phyloP scores from a whole-genome alignment of 2,329 filamentous ascomycete genomes.

The Proliferodiscus dingleyae region DNA sequence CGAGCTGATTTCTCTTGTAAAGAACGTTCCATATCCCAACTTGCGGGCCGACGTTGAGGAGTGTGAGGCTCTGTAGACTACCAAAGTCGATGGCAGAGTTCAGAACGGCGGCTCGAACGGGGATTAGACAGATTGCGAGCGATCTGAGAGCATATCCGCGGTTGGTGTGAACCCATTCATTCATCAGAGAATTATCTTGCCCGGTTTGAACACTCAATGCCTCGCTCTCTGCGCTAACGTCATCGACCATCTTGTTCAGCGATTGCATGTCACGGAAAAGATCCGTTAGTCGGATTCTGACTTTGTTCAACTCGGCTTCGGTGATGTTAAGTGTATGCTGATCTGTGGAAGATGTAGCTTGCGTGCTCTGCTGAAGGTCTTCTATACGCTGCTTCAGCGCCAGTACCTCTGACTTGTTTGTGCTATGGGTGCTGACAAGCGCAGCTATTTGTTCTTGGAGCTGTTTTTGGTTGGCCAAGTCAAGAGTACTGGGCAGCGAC shows the following conservation, averaged over 20 bases:
- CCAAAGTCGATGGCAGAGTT: constrained; percentile 51
- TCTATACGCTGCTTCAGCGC: constrained; percentile 23
- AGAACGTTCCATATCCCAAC: constrained; percentile 54
- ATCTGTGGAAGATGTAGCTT: constrained; percentile 5
- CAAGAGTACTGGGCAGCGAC: not conserved
- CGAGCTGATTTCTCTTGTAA: constrained; percentile 47
- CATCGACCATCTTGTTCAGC: constrained; percentile 8
- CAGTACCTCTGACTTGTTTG: constrained; percentile 6
- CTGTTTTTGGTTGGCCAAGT: constrained; percentile 4
- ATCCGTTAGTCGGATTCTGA: not conserved
- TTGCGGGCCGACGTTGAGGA: constrained; percentile 61
- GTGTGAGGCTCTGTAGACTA: constrained; percentile 51
- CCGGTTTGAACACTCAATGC: not conserved
- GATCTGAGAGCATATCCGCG: constrained; percentile 53
- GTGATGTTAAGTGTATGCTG: constrained; percentile 1
- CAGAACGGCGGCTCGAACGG: constrained; percentile 54
- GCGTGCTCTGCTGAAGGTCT: constrained; percentile 10
- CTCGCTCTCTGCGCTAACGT: not conserved
- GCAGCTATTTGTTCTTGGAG: constrained; percentile 7
- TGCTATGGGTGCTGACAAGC: constrained; percentile 5
- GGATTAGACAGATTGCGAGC: constrained; percentile 54
- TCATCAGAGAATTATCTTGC: constrained; percentile 18
- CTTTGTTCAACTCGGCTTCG: constrained; percentile 8
- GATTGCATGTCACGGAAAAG: constrained; percentile 4
- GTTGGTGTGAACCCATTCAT: constrained; percentile 52